These are phyloP conservation scores for Amauroascus verrucosus DNA, from an alignment of 2,329 filamentous ascomycete genomes.

Conservation along the genomic window DNA sequence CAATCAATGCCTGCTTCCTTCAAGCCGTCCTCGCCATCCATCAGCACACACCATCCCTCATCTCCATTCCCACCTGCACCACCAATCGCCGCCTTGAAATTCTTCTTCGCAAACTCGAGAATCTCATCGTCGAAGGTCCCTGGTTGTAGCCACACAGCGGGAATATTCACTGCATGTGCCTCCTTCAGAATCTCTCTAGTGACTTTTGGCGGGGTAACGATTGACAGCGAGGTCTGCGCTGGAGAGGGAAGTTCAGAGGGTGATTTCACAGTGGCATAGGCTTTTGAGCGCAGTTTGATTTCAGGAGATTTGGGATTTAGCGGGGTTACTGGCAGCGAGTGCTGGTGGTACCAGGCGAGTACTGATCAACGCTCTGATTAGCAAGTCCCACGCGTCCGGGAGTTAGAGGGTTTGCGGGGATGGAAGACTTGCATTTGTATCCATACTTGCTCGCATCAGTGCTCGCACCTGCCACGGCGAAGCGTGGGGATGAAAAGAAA, in stretches of 20 bases:
- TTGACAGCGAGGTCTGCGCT: conserved; percentile 61
- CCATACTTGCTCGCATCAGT: conserved; percentile 78
- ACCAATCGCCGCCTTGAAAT: conserved; percentile 61
- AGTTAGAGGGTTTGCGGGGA: not conserved
- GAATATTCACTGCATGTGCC: conserved; percentile 62
- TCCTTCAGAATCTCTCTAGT: conserved; percentile 66
- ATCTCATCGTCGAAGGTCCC: conserved; percentile 74
- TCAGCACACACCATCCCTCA: conserved; percentile 80
- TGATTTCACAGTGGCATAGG: conserved; percentile 55
- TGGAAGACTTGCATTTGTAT: conserved; percentile 59
- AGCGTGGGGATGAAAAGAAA: conserved; percentile 71
- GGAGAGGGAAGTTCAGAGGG: conserved; percentile 58
- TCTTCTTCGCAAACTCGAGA: conserved; percentile 54
- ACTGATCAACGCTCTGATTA: conserved; percentile 43
- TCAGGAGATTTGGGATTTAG: conserved; percentile 63
- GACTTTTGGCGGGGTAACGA: conserved; percentile 75
- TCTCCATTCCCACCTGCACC: conserved; percentile 53
- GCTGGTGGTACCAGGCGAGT: conserved; percentile 76
- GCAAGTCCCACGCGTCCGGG: not conserved
- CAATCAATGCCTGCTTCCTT: conserved; percentile 48
- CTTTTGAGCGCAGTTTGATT: conserved; percentile 51
- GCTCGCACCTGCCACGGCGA: conserved; percentile 84
- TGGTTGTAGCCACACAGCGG: conserved; percentile 79
- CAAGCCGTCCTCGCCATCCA: conserved; percentile 59
- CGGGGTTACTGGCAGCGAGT: conserved; percentile 65